These are phyloP conservation scores for Petunia hybrid DNA, from an alignment of 305 asterid species.

Conservation along the genomic window DNA sequence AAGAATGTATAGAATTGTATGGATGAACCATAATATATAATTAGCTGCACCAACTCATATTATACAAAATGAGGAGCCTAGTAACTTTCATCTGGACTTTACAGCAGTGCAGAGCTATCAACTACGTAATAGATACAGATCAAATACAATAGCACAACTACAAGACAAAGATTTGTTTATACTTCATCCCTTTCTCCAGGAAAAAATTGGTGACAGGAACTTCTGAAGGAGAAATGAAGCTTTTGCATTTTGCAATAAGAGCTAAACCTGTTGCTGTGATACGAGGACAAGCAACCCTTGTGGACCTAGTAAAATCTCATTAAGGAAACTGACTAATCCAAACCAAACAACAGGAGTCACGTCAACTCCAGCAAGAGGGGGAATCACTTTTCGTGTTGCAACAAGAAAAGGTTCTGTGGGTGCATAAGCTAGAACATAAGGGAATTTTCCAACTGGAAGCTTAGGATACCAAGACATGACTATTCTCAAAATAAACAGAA, in stretches of 20 bases:
- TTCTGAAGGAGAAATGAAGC: background rate
- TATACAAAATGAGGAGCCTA: slow-evolving; percentile 19
- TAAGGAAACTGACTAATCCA: slow-evolving; percentile 75
- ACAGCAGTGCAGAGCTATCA: background rate
- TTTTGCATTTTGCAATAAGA: slow-evolving; percentile 11
- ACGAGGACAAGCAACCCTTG: slow-evolving; percentile 80
- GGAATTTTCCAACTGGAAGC: slow-evolving; percentile 77
- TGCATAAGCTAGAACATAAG: slow-evolving; percentile 79
- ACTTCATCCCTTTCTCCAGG: background rate
- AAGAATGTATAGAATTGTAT: background rate
- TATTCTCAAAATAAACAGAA: slow-evolving; percentile 74
- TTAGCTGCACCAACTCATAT: background rate
- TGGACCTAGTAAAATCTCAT: slow-evolving; percentile 82
- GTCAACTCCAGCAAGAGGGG: slow-evolving; percentile 87
- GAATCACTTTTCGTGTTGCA: slow-evolving; percentile 74
- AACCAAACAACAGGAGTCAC: slow-evolving; percentile 97
- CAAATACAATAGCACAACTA: slow-evolving; percentile 11
- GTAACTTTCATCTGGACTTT: background rate
- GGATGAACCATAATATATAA: slow-evolving; percentile 17
- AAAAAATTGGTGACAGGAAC: background rate
- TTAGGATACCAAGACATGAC: slow-evolving; percentile 72
- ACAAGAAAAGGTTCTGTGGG: slow-evolving; percentile 84
- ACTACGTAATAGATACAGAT: background rate
- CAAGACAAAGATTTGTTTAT: slow-evolving; percentile 11
- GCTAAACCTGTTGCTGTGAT: slow-evolving; percentile 48